phyloP scores from a whole-genome alignment of 139 green algal genomes.

The Haematococcus sp. region DNA sequence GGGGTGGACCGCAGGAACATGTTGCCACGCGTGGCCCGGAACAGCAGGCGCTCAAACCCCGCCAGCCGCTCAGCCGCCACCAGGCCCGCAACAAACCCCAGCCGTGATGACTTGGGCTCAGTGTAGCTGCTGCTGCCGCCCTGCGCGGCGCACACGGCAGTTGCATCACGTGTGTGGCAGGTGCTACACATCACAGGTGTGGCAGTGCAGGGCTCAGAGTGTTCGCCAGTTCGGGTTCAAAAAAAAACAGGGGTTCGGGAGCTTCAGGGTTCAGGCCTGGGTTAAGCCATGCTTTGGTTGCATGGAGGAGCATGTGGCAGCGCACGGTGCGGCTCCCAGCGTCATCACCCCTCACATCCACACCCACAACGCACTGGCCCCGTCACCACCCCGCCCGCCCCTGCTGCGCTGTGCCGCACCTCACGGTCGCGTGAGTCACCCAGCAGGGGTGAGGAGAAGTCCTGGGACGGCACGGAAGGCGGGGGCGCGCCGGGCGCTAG shows the following conservation, averaged over 20 bases:
- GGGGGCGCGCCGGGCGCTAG: background rate
- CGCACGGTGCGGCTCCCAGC: no score
- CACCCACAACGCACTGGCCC: no score
- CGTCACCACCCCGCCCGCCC: no score
- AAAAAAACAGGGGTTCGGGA: no score
- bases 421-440: background rate
- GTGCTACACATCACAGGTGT: background rate
- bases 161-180: background rate
- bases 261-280: no score
- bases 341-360: no score
- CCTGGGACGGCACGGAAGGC: background rate
- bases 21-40: constrained; percentile 97
- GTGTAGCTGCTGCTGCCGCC: no score
- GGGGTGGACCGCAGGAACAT: constrained; percentile 86
- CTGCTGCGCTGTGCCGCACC: no score
- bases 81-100: constrained; percentile 91
- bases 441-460: constrained; percentile 3
- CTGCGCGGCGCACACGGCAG: background rate
- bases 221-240: no score
- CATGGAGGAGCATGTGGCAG: no score
- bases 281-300: no score
- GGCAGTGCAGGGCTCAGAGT: no score
- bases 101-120: constrained; percentile 65
- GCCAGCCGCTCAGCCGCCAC: constrained; percentile 79
- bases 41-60: constrained; percentile 95